Conservation (phyloP, 139 green algal species). For the Penium margaritaceum region DNA sequence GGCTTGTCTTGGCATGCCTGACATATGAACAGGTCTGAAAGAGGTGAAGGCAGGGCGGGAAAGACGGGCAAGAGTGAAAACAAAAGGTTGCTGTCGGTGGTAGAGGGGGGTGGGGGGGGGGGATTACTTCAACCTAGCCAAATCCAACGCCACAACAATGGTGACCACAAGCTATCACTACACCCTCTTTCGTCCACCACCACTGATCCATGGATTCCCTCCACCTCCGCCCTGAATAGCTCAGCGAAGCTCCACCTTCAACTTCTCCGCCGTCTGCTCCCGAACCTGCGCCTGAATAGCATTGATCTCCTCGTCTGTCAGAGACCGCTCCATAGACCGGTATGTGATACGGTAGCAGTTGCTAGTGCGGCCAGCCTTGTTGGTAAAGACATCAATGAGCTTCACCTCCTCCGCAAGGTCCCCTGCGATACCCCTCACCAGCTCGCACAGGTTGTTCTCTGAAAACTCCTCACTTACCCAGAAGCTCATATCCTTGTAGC, state of each 20-base stretch:
- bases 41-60: no score
- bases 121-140: no score
- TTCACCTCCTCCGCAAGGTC: slow-evolving; percentile 61
- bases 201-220: no score
- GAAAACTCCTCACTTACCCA: slow-evolving; percentile 84
- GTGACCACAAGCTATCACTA: no score
- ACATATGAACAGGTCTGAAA: no score
- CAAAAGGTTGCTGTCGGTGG: no score
- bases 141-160: no score
- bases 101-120: no score
- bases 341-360: slow-evolving; percentile 96
- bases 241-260: neutral
- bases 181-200: no score
- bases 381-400: slow-evolving; percentile 90
- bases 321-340: slow-evolving; percentile 78
- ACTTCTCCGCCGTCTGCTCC: neutral
- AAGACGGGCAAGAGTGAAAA: no score
- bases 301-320: slow-evolving; percentile 98
- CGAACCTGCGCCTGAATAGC: slow-evolving; percentile 51
- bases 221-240: no score
- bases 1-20: no score
- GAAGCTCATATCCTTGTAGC: slow-evolving; percentile 97
- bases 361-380: slow-evolving; percentile 79
- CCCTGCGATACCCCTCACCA: slow-evolving; percentile 69
- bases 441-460: slow-evolving; percentile 98